Evolutionary conservation across 495 filamentous ascomycete genomes (phyloP), one percentile per base, ranked within the genome.

Genomic region (Podospora tetraspora): DNA sequence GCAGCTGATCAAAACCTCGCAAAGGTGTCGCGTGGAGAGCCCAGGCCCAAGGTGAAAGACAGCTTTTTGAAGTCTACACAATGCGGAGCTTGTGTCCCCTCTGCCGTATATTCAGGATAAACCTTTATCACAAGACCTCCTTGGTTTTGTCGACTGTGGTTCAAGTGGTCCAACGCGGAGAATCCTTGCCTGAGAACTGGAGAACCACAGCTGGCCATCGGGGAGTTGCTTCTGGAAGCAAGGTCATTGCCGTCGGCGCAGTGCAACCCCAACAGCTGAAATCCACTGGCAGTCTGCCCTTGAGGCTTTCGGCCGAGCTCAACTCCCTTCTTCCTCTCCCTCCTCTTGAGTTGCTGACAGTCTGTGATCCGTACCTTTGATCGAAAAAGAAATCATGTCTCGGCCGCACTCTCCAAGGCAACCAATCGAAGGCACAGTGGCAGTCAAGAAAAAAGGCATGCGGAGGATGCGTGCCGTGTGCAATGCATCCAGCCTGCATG

Each of bases 211-310:
- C 60, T n/a, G 66, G 5, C 37, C 12, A 29, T 34, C 32, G 61
- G 67, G 61, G 67, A 61, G 60, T 59, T 64, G 52, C 67, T 68
- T 68, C 67, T 68, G 61, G 67, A 68, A 68, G 43, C 43, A 19
- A 52, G n/a, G 43, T 52, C 43, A 52, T 52, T 52, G 16, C 43
- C 43, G 43, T n/a, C 43, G 19, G n/a, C 37, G 37, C 43, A n/a
- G 43, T 52, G 43, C 43, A 52, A 52, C 43, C 19, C 19, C 16
- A 52, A 8, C 2, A 52, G 16, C 43, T 52, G 43, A 1, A 52
- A 52, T 52, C 19, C 43, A 52, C 43, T 52, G 43, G 19, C 43
- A n/a, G 19, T n/a, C 43, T 52, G 5, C 43, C 37, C 37, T 52
- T 25, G 25, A 25, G 25, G 4, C 25, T 25, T 25, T 25, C 25